A percentile compares a stretch with the other conserved stretches of the same genome.
Evolutionary conservation across 768 basidiomycete genomes (phyloP).

Genomic region (Tulasnella sp.): DNA sequence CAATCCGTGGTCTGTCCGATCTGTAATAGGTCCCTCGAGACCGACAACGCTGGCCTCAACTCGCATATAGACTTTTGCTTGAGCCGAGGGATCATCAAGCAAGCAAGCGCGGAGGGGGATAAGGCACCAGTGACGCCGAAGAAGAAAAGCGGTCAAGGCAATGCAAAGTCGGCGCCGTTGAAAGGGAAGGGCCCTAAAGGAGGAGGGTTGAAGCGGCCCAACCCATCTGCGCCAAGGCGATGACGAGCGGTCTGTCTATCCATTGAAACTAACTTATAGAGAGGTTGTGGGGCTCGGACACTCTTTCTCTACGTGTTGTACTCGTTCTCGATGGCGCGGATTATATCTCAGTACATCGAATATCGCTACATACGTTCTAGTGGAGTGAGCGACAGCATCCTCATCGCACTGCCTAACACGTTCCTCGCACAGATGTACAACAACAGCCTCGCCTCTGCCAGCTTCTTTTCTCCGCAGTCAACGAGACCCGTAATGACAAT

Average conservation of each 20-base stretch:
- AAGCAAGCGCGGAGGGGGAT: conserved; percentile 49
- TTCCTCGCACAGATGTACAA: conserved; percentile 43
- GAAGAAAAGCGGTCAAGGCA: not conserved
- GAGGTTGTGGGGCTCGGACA: too few relatives aligned
- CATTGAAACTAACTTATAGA: not conserved
- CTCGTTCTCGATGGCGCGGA: too few relatives aligned
- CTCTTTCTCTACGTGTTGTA: too few relatives aligned
- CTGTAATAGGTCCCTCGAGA: conserved; percentile 56
- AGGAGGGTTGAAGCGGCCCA: not conserved
- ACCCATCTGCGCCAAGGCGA: not conserved
- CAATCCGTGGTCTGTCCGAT: conserved; percentile 54
- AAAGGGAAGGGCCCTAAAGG: not conserved
- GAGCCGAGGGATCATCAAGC: conserved; percentile 68
- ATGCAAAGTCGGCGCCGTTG: not conserved
- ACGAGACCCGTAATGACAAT: conserved; percentile 37
- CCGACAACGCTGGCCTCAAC: conserved; percentile 75
- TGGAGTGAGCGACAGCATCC: conserved; percentile 42
- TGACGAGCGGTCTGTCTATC: not conserved
- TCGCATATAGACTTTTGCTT: conserved; percentile 88
- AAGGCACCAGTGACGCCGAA: conserved; percentile 1
- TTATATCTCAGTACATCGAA: not conserved
- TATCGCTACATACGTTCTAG: conserved; percentile 42
- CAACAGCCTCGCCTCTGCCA: conserved; percentile 42
- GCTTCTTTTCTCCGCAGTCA: conserved; percentile 30
- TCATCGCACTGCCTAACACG: conserved; percentile 42